phyloP scores from a whole-genome alignment of 2,329 filamentous ascomycete species.

The Colletotrichum tofieldiae region DNA sequence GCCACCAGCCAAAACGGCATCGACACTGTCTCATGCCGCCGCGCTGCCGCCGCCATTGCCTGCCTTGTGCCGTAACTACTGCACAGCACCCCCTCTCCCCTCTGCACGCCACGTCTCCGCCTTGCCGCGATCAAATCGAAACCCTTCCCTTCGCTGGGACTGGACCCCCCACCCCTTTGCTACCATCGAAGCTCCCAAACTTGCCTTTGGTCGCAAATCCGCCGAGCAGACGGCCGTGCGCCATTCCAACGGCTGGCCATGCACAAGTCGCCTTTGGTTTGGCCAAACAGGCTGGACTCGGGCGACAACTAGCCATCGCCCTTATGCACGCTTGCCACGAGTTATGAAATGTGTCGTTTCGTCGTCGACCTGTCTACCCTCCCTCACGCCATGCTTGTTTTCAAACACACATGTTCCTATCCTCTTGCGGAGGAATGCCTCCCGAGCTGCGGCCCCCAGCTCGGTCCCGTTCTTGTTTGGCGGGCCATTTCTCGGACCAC shows the following conservation, averaged over 20 bases:
- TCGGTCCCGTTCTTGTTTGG: constrained; percentile 35
- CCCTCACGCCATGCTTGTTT: neutral
- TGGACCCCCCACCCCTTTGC: neutral
- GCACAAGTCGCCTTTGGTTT: constrained; percentile 1
- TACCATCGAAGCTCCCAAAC: neutral
- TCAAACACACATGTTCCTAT: neutral
- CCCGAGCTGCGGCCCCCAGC: constrained; percentile 29
- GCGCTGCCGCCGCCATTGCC: constrained; percentile 8
- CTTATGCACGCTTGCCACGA: neutral
- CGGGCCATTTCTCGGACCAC: constrained; percentile 36
- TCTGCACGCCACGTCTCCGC: constrained; percentile 14
- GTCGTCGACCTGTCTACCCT: neutral
- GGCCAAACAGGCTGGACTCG: neutral
- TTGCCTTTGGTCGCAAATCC: constrained; percentile 2
- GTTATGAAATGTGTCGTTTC: neutral
- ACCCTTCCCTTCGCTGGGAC: neutral
- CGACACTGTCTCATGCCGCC: neutral
- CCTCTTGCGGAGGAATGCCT: constrained; percentile 25
- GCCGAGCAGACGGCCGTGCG: constrained; percentile 19
- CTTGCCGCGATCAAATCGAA: constrained; percentile 18
- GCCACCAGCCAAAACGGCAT: constrained; percentile 7
- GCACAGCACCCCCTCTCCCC: constrained; percentile 5
- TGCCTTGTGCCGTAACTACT: constrained; percentile 26
- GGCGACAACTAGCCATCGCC: neutral
- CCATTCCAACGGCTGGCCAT: neutral